Conservation (phyloP, 208 protist species). For the Trypanosoma brucei region DNA sequence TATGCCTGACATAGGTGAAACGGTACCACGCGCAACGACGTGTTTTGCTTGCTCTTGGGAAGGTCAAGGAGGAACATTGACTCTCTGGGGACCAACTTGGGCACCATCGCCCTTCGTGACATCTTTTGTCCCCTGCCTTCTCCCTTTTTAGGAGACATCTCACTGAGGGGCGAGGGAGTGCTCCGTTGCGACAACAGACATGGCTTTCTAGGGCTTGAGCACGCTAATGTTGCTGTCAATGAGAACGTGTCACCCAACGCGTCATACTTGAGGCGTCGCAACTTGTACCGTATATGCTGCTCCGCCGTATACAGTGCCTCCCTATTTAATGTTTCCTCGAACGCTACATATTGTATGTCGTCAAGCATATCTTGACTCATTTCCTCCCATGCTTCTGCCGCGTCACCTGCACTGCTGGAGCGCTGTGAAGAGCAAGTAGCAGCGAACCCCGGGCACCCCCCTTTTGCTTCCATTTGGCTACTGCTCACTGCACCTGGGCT, state of each 20-base stretch:
- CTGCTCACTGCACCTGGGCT: too few relatives aligned
- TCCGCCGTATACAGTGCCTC: not conserved
- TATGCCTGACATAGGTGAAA: constrained; percentile 1
- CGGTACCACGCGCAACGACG: not conserved
- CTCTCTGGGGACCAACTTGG: not conserved
- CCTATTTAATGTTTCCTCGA: not conserved
- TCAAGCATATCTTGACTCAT: not conserved
- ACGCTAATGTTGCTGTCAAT: not conserved
- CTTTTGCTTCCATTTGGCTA: too few relatives aligned
- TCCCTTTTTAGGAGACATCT: not conserved
- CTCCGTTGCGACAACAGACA: too few relatives aligned
- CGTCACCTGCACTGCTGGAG: not conserved
- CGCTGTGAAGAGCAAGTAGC: not conserved
- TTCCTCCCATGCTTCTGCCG: not conserved
- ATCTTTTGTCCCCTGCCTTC: not conserved
- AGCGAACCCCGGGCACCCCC: not conserved
- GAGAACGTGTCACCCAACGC: not conserved
- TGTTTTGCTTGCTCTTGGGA: too few relatives aligned
- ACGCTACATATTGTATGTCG: not conserved
- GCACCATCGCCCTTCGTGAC: not conserved
- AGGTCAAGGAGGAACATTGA: not conserved
- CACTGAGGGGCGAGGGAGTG: too few relatives aligned
- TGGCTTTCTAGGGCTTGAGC: too few relatives aligned
- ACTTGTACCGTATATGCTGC: not conserved
- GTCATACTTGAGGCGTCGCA: not conserved